A percentile compares a stretch with the other conserved stretches of the same genome.
Conservation (phyloP, 2,329 filamentous ascomycete genomes). For the Colletotrichum eremochloae region DNA sequence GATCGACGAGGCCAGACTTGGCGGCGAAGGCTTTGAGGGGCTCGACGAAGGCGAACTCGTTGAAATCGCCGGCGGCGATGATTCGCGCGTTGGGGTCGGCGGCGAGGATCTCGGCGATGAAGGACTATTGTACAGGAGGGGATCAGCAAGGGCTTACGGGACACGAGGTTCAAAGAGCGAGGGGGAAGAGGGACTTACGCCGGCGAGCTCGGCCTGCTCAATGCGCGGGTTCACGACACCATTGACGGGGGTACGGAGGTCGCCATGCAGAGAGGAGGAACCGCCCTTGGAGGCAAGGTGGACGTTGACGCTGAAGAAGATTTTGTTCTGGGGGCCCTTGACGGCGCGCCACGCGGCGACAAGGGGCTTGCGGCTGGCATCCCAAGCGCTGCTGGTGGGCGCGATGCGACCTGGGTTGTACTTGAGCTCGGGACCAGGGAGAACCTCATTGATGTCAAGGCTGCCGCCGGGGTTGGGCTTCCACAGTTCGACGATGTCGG, state of each 20-base stretch:
- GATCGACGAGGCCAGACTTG: conserved; percentile 69
- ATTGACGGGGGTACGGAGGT: conserved; percentile 76
- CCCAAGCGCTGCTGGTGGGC: conserved; percentile 71
- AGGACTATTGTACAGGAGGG: conserved; percentile 53
- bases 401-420: conserved; percentile 79
- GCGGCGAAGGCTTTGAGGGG: conserved; percentile 68
- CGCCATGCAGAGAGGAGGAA: conserved; percentile 73
- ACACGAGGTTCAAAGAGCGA: not conserved
- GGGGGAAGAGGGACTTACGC: conserved; percentile 54
- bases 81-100: conserved; percentile 68
- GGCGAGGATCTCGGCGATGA: conserved; percentile 69
- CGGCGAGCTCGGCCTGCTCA: conserved; percentile 70
- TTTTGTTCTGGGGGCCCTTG: conserved; percentile 61
- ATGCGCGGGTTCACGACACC: conserved; percentile 69
- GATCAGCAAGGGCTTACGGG: conserved; percentile 29
- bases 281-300: conserved; percentile 78
- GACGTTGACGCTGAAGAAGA: conserved; percentile 79
- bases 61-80: conserved; percentile 77
- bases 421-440: conserved; percentile 69
- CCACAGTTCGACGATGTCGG: conserved; percentile 69
- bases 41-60: conserved; percentile 76
- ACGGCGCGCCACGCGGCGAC: conserved; percentile 74
- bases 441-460: conserved; percentile 68
- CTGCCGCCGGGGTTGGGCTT: conserved; percentile 69
- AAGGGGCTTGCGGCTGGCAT: conserved; percentile 74